Evolutionary conservation across 1,139 yeast genomes (phyloP).

Genomic region (Candida glucosophila): DNA sequence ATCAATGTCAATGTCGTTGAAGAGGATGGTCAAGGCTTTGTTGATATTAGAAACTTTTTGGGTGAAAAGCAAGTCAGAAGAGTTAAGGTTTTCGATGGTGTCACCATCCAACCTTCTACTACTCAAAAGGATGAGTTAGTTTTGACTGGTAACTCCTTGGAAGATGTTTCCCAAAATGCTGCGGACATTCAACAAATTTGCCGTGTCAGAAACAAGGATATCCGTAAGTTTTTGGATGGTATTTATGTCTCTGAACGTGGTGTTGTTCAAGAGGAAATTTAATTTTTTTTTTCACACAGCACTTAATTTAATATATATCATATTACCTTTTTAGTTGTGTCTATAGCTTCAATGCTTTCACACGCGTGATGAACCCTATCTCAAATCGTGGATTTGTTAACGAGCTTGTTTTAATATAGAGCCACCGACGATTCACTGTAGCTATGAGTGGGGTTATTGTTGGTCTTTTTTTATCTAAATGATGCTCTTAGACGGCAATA

Average conservation of each 20-base stretch:
- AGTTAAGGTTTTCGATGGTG: slow-evolving; percentile 84
- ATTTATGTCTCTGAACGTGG: slow-evolving; percentile 98
- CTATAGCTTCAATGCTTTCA: slow-evolving; percentile 24
- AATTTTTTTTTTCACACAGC: slow-evolving; percentile 21
- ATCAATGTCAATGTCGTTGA: slow-evolving; percentile 89
- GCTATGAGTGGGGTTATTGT: slow-evolving; percentile 7
- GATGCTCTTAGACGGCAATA: too few species aligned
- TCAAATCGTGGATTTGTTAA: slow-evolving; percentile 41
- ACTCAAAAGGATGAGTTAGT: slow-evolving; percentile 91
- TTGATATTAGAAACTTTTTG: slow-evolving; percentile 98
- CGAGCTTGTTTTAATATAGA: slow-evolving; percentile 45
- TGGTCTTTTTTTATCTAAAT: too few species aligned
- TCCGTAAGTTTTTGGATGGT: slow-evolving; percentile 99
- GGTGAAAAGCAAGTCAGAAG: slow-evolving; percentile 97
- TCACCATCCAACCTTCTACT: slow-evolving; percentile 69
- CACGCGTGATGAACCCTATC: slow-evolving; percentile 29
- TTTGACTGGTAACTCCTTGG: slow-evolving; percentile 93
- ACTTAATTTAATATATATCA: slow-evolving; percentile 12
- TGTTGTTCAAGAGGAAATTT: slow-evolving; percentile 61
- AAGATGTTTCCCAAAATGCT: slow-evolving; percentile 96
- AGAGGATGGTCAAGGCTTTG: slow-evolving; percentile 62
- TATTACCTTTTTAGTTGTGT: slow-evolving; percentile 9
- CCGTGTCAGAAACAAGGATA: slow-evolving; percentile 99
- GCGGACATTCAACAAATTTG: slow-evolving; percentile 98
- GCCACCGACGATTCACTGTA: slow-evolving; percentile 52